Evolutionary conservation across 805 yeast species (phyloP).

Genomic region (Candida glaebosa): DNA sequence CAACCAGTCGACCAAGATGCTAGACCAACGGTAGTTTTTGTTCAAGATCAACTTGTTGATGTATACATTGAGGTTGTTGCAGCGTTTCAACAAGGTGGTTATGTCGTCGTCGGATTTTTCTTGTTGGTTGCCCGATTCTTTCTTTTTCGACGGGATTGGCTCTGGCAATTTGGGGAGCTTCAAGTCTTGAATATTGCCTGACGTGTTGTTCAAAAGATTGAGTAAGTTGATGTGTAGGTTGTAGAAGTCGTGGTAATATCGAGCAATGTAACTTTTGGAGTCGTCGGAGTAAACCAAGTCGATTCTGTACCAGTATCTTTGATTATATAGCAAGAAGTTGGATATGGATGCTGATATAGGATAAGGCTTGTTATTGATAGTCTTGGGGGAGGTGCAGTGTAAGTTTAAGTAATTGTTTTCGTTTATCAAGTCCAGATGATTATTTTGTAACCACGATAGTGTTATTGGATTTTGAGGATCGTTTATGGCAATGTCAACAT

Average conservation of each 20-base stretch:
- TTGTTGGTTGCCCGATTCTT: constrained; percentile 2
- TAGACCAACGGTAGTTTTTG: constrained; percentile 23
- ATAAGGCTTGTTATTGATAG: constrained; percentile 24
- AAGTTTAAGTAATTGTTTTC: constrained; percentile 25
- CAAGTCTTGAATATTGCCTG: constrained; percentile 1
- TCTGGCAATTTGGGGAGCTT: constrained; percentile 31
- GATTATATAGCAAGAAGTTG: constrained; percentile 24
- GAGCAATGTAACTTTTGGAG: constrained; percentile 21
- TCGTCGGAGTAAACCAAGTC: constrained; percentile 21
- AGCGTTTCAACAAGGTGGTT: constrained; percentile 17
- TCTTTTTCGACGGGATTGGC: constrained; percentile 19
- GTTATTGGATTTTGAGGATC: constrained; percentile 38
- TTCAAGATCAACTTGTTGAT: constrained; percentile 20
- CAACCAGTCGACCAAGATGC: constrained; percentile 28
- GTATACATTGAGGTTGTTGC: constrained; percentile 27
- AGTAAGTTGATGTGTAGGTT: constrained; percentile 24
- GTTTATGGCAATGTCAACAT: constrained; percentile 45
- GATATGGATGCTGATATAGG: constrained; percentile 20
- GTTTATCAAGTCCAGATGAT: constrained; percentile 10
- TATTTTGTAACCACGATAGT: constrained; percentile 28
- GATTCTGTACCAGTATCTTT: constrained; percentile 34
- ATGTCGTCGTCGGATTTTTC: constrained; percentile 11
- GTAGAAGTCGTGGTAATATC: constrained; percentile 37
- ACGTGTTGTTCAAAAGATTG: constrained; percentile 6
- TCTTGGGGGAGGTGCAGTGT: constrained; percentile 23